Base-by-base conservation (phyloP, 129 eudicot species). In the Glebionis coronaria region DNA sequence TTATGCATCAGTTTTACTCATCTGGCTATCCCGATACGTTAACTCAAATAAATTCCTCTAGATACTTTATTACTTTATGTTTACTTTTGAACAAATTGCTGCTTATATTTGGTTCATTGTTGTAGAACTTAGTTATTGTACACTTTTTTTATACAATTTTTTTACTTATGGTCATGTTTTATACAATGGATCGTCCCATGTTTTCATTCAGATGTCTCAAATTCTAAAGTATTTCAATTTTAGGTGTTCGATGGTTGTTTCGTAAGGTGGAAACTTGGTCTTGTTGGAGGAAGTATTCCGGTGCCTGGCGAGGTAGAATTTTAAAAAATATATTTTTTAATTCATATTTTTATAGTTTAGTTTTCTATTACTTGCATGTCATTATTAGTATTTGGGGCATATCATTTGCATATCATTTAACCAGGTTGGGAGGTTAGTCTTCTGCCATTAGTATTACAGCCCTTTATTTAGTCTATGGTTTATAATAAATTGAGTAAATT, bases 281-380 rank as follows among this genome's bases (percentile, higher is more conserved):
- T 92, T 55, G 98, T 92, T 45, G 98, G 98, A 57, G 98, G 98
- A 84, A 92, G 98, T 77, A 87, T 92, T 66, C 98, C 98, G n/a
- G 92, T 88, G 59, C 86, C 73, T 81, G 98, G 86, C 77, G 98
- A 92, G 88, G 98, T 92, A 76, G 76, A 20, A 13, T 31, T 62
- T 9, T 19, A 50, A 8, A 21, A 15, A 10, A 12, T 56, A 70
- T 10, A 51, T 19, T 68, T 35, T 23, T 63, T 56, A n/a, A n/a
- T 19, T 8, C 57, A 1, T 25, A 14, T n/a, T 63, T 21, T 12
- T 38, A n/a, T 31, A 16, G 20, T n/a, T 44, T 45, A 3, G 56
- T 51, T 3, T 9, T 14, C 56, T 15, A 14, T 64, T 50, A 62
- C 35, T 58, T 79, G 72, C 85, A 93, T 96, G 95, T 93, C 42